Evolutionary conservation across 2,329 filamentous ascomycete species (phyloP), one percentile per base, ranked within the genome.

Genomic region (Neofusicoccum laricinum): DNA sequence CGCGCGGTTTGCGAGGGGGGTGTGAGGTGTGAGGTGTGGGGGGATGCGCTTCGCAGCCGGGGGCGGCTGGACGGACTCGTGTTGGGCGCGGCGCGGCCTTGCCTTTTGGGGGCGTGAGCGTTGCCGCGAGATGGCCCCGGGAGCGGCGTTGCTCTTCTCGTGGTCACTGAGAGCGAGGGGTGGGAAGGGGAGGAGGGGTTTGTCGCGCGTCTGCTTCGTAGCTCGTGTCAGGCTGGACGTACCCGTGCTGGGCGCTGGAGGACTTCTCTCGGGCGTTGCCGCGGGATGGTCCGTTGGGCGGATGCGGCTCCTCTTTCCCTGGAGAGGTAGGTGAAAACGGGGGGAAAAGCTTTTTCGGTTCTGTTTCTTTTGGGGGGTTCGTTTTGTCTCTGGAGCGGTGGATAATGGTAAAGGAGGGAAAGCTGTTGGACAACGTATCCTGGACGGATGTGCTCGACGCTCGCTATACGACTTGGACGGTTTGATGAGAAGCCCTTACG

Each of bases 111-210:
- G 25, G 53, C n/a, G n/a, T 21, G 19, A 4, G 40, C 40, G 40
- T 46, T 46, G 53, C 40, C 43, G 55, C 55, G 41, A 59, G 40
- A 59, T 46, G 41, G 41, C 46, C 55, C 30, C 55, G n/a, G 55
- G 41, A 36, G 41, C 41, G 25, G 11, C 8, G 14, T 7, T n/a
- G 7, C 25, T 17, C 11, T 15, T 14, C 36, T 4, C 14, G n/a
- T 30, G 14, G 7, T 7, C 12, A 12, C n/a, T 19, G 10, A n/a
- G n/a, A n/a, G n/a, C n/a, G n/a, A n/a, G n/a, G 1, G n/a, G 19
- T 7, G 10, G 19, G 36, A 38, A 15, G 5, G 12, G 50, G 50
- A 3, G 3, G 15, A 3, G 4, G 8, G 15, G 32, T 43, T 17
- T 1, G 11, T 43, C 41, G 25, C 25, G 4, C 25, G 12, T 45